Evolutionary conservation across 176 grass and related monocot genomes (phyloP).

Genomic region (Phoenix roebelenii): DNA sequence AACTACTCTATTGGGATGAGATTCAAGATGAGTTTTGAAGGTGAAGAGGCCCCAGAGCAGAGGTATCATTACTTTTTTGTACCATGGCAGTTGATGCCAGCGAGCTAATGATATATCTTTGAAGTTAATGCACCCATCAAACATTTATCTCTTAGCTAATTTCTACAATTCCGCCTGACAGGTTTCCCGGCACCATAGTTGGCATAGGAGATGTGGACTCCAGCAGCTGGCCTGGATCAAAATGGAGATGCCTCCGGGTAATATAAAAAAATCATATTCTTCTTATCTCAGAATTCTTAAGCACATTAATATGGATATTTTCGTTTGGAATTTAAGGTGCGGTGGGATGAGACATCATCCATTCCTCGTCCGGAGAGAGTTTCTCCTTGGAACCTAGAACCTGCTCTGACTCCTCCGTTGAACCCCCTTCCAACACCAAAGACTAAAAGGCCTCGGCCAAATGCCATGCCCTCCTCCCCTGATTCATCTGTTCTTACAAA

Average conservation of each 20-base stretch:
- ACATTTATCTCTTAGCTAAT: no score
- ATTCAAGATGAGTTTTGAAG: slow-evolving; percentile 94
- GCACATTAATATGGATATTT: not conserved
- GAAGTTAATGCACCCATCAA: no score
- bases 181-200: slow-evolving; percentile 89
- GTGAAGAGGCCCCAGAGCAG: slow-evolving; percentile 76
- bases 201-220: slow-evolving; percentile 69
- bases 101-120: no score
- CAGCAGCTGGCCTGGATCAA: slow-evolving; percentile 58
- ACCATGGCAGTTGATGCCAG: no score
- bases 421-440: slow-evolving; percentile 67
- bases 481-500: slow-evolving; percentile 69
- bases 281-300: slow-evolving; percentile 13
- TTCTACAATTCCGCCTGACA: slow-evolving; percentile 8
- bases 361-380: slow-evolving; percentile 80
- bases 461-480: slow-evolving; percentile 35
- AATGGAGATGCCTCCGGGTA: slow-evolving; percentile 84
- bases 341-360: slow-evolving; percentile 86
- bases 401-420: slow-evolving; percentile 60
- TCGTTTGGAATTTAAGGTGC: slow-evolving; percentile 40
- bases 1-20: slow-evolving; percentile 75
- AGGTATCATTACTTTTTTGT: slow-evolving; percentile 25
- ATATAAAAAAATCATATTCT: not conserved
- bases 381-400: slow-evolving; percentile 91
- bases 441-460: slow-evolving; percentile 57